A percentile compares a stretch with the other conserved stretches of the same genome.
Conservation (phyloP, 2,329 filamentous ascomycete genomes). For the Aspergillus melleus region DNA sequence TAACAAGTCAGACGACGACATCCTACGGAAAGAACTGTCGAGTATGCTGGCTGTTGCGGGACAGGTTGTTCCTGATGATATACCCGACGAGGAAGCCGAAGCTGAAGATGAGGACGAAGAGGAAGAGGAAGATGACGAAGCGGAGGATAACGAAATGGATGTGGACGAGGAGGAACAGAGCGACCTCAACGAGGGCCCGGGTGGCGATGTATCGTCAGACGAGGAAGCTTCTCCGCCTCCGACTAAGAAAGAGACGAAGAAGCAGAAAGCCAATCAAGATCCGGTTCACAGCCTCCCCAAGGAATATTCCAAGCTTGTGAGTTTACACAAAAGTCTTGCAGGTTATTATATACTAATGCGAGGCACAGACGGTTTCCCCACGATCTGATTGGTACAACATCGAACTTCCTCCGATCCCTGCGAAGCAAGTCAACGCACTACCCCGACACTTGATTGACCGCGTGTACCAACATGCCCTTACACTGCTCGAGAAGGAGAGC, state of each 20-base stretch:
- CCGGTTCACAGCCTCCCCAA: slow-evolving; percentile 33
- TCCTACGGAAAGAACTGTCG: slow-evolving; percentile 42
- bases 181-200: slow-evolving; percentile 31
- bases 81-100: slow-evolving; percentile 31
- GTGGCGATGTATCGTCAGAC: slow-evolving; percentile 31
- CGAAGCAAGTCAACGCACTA: slow-evolving; percentile 48
- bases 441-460: slow-evolving; percentile 57
- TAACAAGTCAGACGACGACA: slow-evolving; percentile 31
- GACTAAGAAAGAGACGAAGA: slow-evolving; percentile 25
- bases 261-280: slow-evolving; percentile 18
- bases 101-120: slow-evolving; percentile 43
- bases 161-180: slow-evolving; percentile 32
- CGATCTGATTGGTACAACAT: slow-evolving; percentile 68
- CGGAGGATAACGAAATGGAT: slow-evolving; percentile 26
- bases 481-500: slow-evolving; percentile 76
- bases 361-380: slow-evolving; percentile 56
- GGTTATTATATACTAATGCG: slow-evolving; percentile 9
- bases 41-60: slow-evolving; percentile 38
- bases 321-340: slow-evolving; percentile 6
- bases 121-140: slow-evolving; percentile 34
- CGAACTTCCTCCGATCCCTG: slow-evolving; percentile 54
- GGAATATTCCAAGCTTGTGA: slow-evolving; percentile 37
- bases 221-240: slow-evolving; percentile 29
- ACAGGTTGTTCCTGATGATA: slow-evolving; percentile 37
- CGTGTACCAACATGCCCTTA: slow-evolving; percentile 66